Base-by-base conservation (phyloP, 345 rosid species). In the Anastatica hierochuntica region DNA sequence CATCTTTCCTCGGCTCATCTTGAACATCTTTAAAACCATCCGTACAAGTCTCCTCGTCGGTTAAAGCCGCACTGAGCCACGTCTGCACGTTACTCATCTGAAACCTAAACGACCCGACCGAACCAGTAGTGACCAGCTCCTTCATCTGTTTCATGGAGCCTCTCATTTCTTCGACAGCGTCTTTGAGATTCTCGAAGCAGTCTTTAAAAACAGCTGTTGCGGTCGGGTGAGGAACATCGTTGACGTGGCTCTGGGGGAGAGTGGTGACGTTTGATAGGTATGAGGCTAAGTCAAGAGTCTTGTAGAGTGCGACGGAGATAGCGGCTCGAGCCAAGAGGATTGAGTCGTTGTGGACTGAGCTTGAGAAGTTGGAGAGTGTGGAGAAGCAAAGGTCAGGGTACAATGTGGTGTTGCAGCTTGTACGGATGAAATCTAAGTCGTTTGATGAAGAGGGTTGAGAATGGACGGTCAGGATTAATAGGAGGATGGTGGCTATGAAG, bases 61-160 rank as follows among this genome's bases (percentile, higher is more conserved):
- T 87, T 60, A 87, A 52, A 11, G 96, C 92, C 0, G 98, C 90
- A 74, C 98, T 90, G 64, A 90, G 82, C 98, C 98, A 90, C 21
- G 95, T 90, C 74, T 84, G 77, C 19, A 90, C 95, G 62, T 90
- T 90, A 46, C 95, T 81, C 83, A 90, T 76, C 51, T 72, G 83
- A 58, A 90, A 90, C 76, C 76, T 64, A 17, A 82, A 82, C 29
- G 79, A 65, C 60, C 72, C 75, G 8, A 60, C 7, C 27, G 73
- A 73, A 33, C 36, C 72, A 15, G 58, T 76, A 49, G 31, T 67
- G 58, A 14, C 52, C 35, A 74, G 9, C 49, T 72, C 74, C 33
- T 77, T 70, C 90, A 90, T 82, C 84, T 85, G 94, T 68, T 74
- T 84, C 51, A 86, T 59, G n/a, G 97, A 90, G 33, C 77, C 90